Percentiles rank a stretch among this genome's conserved stretches.
These are phyloP conservation scores for Botrytis aclada DNA, from an alignment of 2,329 filamentous ascomycete species.

Conservation along the genomic window DNA sequence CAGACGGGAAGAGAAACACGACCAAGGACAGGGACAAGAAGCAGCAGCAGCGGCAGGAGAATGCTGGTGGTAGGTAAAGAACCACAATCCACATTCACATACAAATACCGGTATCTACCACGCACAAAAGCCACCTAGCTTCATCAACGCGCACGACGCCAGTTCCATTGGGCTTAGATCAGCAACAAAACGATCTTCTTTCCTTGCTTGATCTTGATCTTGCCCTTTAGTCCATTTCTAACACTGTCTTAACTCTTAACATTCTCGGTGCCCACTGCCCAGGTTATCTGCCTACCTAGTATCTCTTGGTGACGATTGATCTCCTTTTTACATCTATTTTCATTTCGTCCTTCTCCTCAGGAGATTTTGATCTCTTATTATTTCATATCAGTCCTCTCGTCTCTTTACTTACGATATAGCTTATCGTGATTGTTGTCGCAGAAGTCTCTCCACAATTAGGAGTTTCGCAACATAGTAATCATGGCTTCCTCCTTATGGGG, in stretches of 20 bases:
- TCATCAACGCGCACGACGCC: neutral
- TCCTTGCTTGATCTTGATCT: constrained; percentile 9
- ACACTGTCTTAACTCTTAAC: neutral
- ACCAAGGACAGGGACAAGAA: neutral
- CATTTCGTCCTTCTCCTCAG: neutral
- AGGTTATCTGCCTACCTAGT: neutral
- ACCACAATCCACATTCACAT: neutral
- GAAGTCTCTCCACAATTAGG: neutral
- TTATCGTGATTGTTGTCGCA: neutral
- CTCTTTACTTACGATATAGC: neutral
- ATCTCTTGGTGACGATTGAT: neutral
- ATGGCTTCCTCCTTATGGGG: constrained; percentile 56
- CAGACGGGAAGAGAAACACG: neutral
- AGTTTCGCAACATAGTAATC: constrained; percentile 22
- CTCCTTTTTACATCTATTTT: neutral
- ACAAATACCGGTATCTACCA: neutral
- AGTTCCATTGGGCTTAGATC: constrained; percentile 5
- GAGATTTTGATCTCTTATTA: neutral
- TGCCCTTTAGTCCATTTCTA: neutral
- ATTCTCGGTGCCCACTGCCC: constrained; percentile 7
- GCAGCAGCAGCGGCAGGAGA: neutral
- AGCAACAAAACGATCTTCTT: neutral
- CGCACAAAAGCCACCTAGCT: neutral
- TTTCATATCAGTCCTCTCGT: neutral
- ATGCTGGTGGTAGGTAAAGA: neutral